Conservation (phyloP, 352 stramenopile genomes). For the Phytophthora europaea region DNA sequence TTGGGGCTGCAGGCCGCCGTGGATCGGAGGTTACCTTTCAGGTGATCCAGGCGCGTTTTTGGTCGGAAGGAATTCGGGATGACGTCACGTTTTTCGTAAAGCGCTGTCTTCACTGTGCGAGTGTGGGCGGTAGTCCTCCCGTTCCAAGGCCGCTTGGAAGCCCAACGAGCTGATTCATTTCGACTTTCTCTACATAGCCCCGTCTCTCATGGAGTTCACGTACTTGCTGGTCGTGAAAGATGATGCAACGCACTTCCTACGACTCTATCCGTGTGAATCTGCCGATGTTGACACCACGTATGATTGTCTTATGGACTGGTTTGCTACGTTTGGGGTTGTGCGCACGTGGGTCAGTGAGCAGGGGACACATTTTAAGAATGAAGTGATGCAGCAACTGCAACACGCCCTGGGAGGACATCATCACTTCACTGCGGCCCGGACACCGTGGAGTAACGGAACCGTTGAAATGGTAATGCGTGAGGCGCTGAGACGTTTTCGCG, state of each 20-base stretch:
- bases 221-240: constrained; percentile 48
- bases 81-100: constrained; percentile 28
- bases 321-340: constrained; percentile 34
- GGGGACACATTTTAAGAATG: constrained; percentile 40
- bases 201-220: background rate
- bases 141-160: constrained; percentile 23
- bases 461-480: constrained; percentile 43
- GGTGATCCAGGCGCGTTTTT: constrained; percentile 13
- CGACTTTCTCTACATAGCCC: constrained; percentile 36
- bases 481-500: constrained; percentile 16
- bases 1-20: constrained; percentile 30
- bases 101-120: constrained; percentile 27
- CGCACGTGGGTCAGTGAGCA: constrained; percentile 37
- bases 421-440: constrained; percentile 35
- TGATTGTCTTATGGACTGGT: constrained; percentile 28
- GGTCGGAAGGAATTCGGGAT: constrained; percentile 7
- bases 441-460: constrained; percentile 41
- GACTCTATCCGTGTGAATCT: constrained; percentile 19
- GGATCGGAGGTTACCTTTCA: constrained; percentile 17
- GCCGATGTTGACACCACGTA: constrained; percentile 8
- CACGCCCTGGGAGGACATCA: constrained; percentile 23
- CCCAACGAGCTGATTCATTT: constrained; percentile 53
- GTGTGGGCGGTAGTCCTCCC: background rate
- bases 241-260: constrained; percentile 33
- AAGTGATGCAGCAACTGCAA: constrained; percentile 22